Evolutionary conservation across 2,329 filamentous ascomycete species (phyloP), one percentile per base, ranked within the genome.

Genomic region (Aspergillus udagawae): DNA sequence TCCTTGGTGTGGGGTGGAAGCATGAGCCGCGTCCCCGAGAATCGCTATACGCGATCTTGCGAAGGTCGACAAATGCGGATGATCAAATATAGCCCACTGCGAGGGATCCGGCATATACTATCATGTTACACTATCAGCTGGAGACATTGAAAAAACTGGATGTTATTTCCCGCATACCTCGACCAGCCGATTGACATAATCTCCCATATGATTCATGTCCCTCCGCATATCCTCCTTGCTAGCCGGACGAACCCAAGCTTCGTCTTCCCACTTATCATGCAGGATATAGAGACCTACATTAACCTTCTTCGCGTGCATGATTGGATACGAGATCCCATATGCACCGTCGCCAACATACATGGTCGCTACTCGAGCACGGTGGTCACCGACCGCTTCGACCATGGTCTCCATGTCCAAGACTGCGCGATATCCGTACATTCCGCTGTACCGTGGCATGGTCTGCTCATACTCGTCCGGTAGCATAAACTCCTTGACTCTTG

Each of bases 1-100:
- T 9, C 74, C 74, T 49, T 74, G 71, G 48, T 71, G 72, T 0
- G 73, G 73, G 1, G 73, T 71, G 0, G 69, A 69, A 0, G 73
- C 74, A 62, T 77, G 74, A 0, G 75, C 74, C 0, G 75, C 74
- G 42, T 77, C 74, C 0, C 74, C 74, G 1, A 75, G 58, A 6
- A 76, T 67, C 0, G 64, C 67, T 1, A 74, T 60, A 1, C 63
- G 61, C 0, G 67, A 69, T n/a, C 62, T 63, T 6, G 56, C 58
- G 45, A 70, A 77, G 0, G 67, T 71, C 0, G 68, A 65, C 9
- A 72, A 63, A 51, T 65, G 63, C 0, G 70, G 70, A 52, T 71
- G 65, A 25, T 74, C 67, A 52, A 74, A 71, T 35, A 75, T 67
- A 0, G 72, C 72, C 73, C 73, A 75, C 56, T 73, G 70, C 0